Evolutionary conservation across 495 filamentous ascomycete species (phyloP), one percentile per base, ranked within the genome.

Genomic region (Aspergillus homomorphus): DNA sequence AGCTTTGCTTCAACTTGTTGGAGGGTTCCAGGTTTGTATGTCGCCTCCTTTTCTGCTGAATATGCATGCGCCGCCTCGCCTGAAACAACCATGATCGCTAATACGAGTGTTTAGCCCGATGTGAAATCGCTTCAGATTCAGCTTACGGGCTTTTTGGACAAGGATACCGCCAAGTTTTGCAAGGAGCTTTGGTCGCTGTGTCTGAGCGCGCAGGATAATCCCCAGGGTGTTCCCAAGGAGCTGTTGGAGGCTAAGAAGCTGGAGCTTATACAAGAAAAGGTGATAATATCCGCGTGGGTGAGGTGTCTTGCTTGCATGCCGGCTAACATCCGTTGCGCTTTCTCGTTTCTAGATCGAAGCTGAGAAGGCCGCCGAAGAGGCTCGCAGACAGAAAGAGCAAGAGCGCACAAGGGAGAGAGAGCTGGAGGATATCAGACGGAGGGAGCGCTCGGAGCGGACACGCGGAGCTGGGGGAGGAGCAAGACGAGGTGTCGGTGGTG

Each of bases 211-310:
- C 94, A 99, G 71, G 78, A 82, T 49, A 96, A 86, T 68, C 83
- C 89, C 1, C 89, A 92, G 70, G 93, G 93, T 46, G 90, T 99
- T 41, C 94, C 94, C 0, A 92, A 95, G 69, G 93, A 98, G 73
- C 77, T 98, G 30, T 69, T 98, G 7, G 95, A 98, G 68, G 91
- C 92, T 4, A 98, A 98, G 80, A 98, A 97, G 74, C 76, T 89
- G 20, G 94, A 98, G 68, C 77, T 98, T 41, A 88, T 92, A 38
- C 90, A 96, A 70, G 90, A 96, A 65, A 96, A 95, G 86, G 94
- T 94, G 72, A 21, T 62, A 53, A 19, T 33, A 7, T 18, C 19
- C 22, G 16, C n/a, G n/a, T n/a, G n/a, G n/a, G n/a, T n/a, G n/a
- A 12, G 6, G 23, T 3, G 26, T 24, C 15, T 22, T 52, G 21